Conservation (phyloP, 2,329 filamentous ascomycete genomes). For the Pleomassaria siparia region DNA sequence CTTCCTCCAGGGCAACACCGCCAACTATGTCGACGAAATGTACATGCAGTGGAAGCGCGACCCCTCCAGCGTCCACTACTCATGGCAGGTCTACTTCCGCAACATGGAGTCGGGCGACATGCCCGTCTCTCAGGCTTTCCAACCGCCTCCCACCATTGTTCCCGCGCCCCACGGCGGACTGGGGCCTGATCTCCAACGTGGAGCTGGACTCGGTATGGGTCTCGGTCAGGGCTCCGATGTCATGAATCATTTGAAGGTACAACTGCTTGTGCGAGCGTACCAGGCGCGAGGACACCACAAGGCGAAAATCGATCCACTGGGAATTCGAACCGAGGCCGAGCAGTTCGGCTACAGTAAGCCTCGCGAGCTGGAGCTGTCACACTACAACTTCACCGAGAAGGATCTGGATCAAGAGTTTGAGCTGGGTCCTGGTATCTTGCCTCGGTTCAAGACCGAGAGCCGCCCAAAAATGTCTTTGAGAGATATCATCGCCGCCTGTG, state of each 20-base stretch:
- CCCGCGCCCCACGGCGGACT: constrained; percentile 79
- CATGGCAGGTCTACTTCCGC: constrained; percentile 99
- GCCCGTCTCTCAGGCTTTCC: constrained; percentile 96
- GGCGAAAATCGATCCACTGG: constrained; percentile 93
- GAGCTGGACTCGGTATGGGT: constrained; percentile 67
- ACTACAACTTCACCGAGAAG: constrained; percentile 93
- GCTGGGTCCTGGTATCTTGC: constrained; percentile 91
- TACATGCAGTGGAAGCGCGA: constrained; percentile 97
- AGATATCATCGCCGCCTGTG: constrained; percentile 90
- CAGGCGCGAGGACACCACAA: constrained; percentile 98
- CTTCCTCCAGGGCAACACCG: constrained; percentile 94
- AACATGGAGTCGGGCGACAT: constrained; percentile 99
- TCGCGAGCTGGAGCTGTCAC: constrained; percentile 87
- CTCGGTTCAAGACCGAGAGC: constrained; percentile 84
- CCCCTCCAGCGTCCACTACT: constrained; percentile 90
- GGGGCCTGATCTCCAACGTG: constrained; percentile 68
- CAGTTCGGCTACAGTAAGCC: constrained; percentile 85
- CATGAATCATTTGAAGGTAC: constrained; percentile 96
- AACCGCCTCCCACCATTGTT: constrained; percentile 88
- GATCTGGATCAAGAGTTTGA: constrained; percentile 91
- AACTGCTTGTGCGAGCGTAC: constrained; percentile 94
- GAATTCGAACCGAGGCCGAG: constrained; percentile 82
- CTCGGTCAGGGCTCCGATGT: constrained; percentile 75
- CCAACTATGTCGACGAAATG: constrained; percentile 99
- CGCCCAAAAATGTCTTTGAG: constrained; percentile 95